phyloP scores from a whole-genome alignment of 2,329 filamentous ascomycete genomes.

The Dothidotthia symphoricarpi region DNA sequence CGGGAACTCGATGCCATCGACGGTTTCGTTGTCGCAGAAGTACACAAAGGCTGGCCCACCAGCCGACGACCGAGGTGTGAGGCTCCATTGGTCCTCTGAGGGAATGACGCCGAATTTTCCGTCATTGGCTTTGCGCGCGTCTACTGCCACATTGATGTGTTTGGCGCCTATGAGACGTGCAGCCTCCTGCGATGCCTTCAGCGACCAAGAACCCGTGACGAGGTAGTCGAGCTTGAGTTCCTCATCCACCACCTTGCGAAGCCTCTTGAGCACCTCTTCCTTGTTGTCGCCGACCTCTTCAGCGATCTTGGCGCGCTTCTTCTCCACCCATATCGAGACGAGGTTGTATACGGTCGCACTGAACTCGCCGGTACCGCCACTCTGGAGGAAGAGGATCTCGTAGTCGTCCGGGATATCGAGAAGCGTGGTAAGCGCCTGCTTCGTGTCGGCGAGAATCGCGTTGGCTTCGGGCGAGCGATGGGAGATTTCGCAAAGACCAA shows the following conservation, averaged over 20 bases:
- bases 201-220: constrained; percentile 85
- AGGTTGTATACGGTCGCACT: constrained; percentile 81
- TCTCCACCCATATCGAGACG: constrained; percentile 76
- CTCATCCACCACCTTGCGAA: constrained; percentile 63
- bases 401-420: constrained; percentile 84
- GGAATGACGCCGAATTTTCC: constrained; percentile 88
- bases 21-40: constrained; percentile 91
- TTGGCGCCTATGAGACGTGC: constrained; percentile 72
- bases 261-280: constrained; percentile 57
- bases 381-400: constrained; percentile 85
- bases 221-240: constrained; percentile 85
- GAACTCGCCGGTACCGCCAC: constrained; percentile 83
- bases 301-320: constrained; percentile 60
- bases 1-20: constrained; percentile 89
- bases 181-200: constrained; percentile 85
- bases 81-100: constrained; percentile 70
- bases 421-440: constrained; percentile 68
- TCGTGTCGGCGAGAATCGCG: constrained; percentile 75
- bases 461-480: constrained; percentile 79
- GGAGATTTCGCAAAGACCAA: constrained; percentile 86
- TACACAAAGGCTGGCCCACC: constrained; percentile 69
- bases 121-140: constrained; percentile 61
- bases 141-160: constrained; percentile 75
- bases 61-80: constrained; percentile 57
- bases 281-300: constrained; percentile 57